Evolutionary conservation across 768 basidiomycete genomes (phyloP).

Genomic region (Russula foetens): DNA sequence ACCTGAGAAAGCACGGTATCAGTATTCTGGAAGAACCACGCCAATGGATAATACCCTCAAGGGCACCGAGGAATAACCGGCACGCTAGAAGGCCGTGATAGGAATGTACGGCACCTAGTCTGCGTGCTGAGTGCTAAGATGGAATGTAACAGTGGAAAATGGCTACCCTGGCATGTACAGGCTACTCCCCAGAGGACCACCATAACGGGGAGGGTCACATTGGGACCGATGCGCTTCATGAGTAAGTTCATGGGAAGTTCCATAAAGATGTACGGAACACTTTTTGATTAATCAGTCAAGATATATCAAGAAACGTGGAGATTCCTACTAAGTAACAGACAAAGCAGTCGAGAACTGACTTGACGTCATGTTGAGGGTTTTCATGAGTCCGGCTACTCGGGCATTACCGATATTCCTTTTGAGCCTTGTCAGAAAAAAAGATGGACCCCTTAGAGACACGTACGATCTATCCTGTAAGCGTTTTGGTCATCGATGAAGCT

Average conservation of each 20-base stretch:
- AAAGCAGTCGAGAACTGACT: constrained; percentile 23
- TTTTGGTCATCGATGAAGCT: too few relatives aligned
- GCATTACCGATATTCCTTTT: constrained; percentile 27
- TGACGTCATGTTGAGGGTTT: constrained; percentile 25
- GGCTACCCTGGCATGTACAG: constrained; percentile 48
- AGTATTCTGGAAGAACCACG: too few relatives aligned
- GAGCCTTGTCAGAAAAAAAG: background rate
- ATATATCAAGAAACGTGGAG: background rate
- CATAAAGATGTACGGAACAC: constrained; percentile 23
- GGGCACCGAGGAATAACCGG: constrained; percentile 42
- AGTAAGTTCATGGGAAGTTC: constrained; percentile 25
- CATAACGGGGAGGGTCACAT: constrained; percentile 55
- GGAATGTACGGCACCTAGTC: constrained; percentile 36
- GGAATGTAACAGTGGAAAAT: background rate
- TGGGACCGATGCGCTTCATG: constrained; percentile 41
- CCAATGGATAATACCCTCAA: constrained; percentile 46
- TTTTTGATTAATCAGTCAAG: constrained; percentile 20
- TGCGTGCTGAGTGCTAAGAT: background rate
- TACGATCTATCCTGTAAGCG: constrained; percentile 15
- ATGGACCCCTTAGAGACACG: background rate
- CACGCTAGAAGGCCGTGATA: constrained; percentile 49
- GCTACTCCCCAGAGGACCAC: constrained; percentile 61
- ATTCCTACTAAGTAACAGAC: constrained; percentile 16
- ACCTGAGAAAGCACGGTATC: constrained; percentile 9
- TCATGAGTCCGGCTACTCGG: constrained; percentile 28